These are phyloP conservation scores for Annulohypoxylon stygium DNA, from an alignment of 495 filamentous ascomycete genomes.

Conservation along the genomic window DNA sequence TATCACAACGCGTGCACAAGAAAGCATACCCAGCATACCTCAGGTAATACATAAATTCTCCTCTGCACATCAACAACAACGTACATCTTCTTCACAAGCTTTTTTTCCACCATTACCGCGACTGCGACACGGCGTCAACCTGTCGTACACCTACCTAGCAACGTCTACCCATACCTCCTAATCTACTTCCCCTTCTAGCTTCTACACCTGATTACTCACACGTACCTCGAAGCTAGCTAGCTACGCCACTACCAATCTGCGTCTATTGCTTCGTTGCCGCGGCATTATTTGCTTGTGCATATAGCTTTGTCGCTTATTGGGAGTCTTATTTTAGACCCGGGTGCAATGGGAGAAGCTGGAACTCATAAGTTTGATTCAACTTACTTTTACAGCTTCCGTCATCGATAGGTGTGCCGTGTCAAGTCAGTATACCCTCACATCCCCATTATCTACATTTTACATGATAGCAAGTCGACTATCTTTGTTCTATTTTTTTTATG, in stretches of 20 bases:
- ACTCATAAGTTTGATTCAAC: slow-evolving; percentile 38
- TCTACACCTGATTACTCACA: neutral
- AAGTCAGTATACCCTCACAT: slow-evolving; percentile 17
- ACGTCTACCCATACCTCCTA: neutral
- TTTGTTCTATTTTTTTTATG: slow-evolving; percentile 14
- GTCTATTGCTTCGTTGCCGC: neutral
- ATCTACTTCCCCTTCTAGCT: neutral
- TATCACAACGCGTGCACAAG: slow-evolving; percentile 29
- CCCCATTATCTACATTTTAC: slow-evolving; percentile 1
- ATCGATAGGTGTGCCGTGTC: slow-evolving; percentile 40
- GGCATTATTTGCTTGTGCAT: slow-evolving; percentile 12
- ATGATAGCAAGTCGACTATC: neutral
- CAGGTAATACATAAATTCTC: slow-evolving; percentile 23
- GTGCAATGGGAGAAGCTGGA: slow-evolving; percentile 47
- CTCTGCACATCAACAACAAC: slow-evolving; percentile 14
- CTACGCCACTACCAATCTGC: neutral
- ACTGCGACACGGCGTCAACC: slow-evolving; percentile 5
- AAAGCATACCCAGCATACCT: slow-evolving; percentile 12
- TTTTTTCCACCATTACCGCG: neutral
- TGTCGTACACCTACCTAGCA: neutral
- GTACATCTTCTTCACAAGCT: slow-evolving; percentile 11
- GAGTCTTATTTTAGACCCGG: slow-evolving; percentile 5
- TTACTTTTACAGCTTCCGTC: slow-evolving; percentile 36
- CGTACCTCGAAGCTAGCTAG: slow-evolving; percentile 5
- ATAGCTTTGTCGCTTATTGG: slow-evolving; percentile 12